A percentile compares a stretch with the other conserved stretches of the same genome.
Conservation (phyloP, 495 filamentous ascomycete genomes). For the Hypoxylon rickii region DNA sequence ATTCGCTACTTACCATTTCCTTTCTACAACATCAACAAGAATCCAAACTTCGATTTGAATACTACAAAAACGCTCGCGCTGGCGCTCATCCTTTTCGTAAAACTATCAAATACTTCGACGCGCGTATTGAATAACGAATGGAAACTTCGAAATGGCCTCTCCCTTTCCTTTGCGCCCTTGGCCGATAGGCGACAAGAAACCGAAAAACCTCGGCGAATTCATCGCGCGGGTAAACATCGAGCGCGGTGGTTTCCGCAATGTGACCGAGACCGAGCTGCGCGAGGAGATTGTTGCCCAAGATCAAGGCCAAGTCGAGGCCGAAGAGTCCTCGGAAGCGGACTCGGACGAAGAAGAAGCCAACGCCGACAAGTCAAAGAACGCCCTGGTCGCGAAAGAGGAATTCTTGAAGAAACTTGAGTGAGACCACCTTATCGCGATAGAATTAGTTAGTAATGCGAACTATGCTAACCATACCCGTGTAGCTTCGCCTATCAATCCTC, state of each 20-base stretch:
- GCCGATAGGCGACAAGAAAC: conserved; percentile 55
- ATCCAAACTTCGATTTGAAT: too few relatives aligned
- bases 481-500: conserved; percentile 66
- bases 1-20: too few relatives aligned
- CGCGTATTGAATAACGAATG: too few relatives aligned
- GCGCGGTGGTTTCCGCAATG: conserved; percentile 71
- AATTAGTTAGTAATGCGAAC: not conserved
- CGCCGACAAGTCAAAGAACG: conserved; percentile 43
- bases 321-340: conserved; percentile 39
- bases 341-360: conserved; percentile 40
- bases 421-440: conserved; percentile 16
- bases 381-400: conserved; percentile 54
- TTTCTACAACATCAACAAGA: too few relatives aligned
- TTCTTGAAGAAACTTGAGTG: conserved; percentile 58
- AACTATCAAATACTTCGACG: too few relatives aligned
- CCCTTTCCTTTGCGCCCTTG: conserved; percentile 69
- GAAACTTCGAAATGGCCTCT: conserved; percentile 1
- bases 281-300: conserved; percentile 62
- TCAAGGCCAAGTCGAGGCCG: conserved; percentile 29
- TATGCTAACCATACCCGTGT: conserved; percentile 8
- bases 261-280: conserved; percentile 65
- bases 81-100: too few relatives aligned
- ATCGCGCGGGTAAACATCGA: conserved; percentile 76
- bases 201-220: conserved; percentile 68
- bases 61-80: too few relatives aligned